These are phyloP conservation scores for Lachancea thermotolerans DNA, from an alignment of 805 yeast species.

Conservation along the genomic window DNA sequence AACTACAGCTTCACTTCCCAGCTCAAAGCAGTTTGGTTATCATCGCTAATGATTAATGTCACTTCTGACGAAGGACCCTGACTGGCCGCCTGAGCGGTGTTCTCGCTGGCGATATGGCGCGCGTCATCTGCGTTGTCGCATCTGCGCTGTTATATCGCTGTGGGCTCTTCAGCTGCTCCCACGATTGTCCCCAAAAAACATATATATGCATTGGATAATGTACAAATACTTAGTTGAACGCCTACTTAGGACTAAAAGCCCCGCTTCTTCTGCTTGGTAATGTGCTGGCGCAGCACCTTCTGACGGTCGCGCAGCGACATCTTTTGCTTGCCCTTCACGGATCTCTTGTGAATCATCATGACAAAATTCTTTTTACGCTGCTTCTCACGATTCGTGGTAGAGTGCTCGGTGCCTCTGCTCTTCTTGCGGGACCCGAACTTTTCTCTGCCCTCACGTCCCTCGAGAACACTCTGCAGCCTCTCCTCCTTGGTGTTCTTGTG, in stretches of 20 bases:
- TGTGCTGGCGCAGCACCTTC: constrained; percentile 76
- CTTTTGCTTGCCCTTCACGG: constrained; percentile 90
- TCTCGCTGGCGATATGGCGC: too few relatives aligned
- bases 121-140: too few relatives aligned
- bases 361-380: constrained; percentile 97
- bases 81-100: too few relatives aligned
- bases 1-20: too few relatives aligned
- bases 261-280: constrained; percentile 85
- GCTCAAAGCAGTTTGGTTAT: too few relatives aligned
- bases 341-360: constrained; percentile 94
- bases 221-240: too few relatives aligned
- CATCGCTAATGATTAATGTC: too few relatives aligned
- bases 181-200: too few relatives aligned
- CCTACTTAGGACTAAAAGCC: constrained; percentile 31
- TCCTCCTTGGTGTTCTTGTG: constrained; percentile 86
- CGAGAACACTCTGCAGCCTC: constrained; percentile 76
- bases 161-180: too few relatives aligned
- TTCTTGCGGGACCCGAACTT: constrained; percentile 86
- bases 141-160: too few relatives aligned
- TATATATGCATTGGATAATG: too few relatives aligned
- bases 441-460: constrained; percentile 90
- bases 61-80: too few relatives aligned
- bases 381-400: constrained; percentile 94
- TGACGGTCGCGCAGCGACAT: constrained; percentile 88
- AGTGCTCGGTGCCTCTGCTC: constrained; percentile 64